These are phyloP conservation scores for Aphanomyces cochlioides DNA, from an alignment of 352 stramenopile genomes.

Conservation along the genomic window DNA sequence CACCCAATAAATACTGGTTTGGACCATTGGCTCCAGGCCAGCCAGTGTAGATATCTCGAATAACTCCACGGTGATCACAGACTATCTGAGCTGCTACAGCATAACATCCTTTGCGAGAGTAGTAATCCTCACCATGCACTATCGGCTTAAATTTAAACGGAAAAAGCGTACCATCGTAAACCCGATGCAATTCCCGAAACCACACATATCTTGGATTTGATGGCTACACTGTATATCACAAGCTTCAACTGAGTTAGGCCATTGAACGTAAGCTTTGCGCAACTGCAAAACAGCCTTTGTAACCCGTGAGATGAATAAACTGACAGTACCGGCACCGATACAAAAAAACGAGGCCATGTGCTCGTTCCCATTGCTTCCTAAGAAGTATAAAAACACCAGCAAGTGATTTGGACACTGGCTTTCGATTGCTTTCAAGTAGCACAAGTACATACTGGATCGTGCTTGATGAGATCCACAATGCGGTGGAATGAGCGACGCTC, in stretches of 20 bases:
- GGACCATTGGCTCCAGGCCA: slow-evolving; percentile 33
- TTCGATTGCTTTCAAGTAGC: background rate
- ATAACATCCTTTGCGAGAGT: slow-evolving; percentile 34
- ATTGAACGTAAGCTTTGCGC: background rate
- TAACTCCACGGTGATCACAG: slow-evolving; percentile 33
- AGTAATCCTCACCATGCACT: slow-evolving; percentile 38
- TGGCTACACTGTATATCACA: background rate
- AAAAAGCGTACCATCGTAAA: slow-evolving; percentile 36
- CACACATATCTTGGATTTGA: slow-evolving; percentile 23
- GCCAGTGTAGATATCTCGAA: slow-evolving; percentile 32
- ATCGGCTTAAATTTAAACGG: slow-evolving; percentile 32
- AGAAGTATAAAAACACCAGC: slow-evolving; percentile 2
- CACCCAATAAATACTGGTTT: slow-evolving; percentile 35
- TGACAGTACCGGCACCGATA: slow-evolving; percentile 2
- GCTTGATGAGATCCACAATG: background rate
- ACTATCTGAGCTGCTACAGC: slow-evolving; percentile 31
- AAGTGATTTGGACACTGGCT: background rate
- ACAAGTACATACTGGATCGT: too few relatives aligned
- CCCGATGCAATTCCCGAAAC: slow-evolving; percentile 35
- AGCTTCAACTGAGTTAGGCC: background rate
- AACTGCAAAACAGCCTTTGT: background rate
- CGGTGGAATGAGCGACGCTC: slow-evolving; percentile 2
- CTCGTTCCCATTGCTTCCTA: slow-evolving; percentile 7
- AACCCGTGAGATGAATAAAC: slow-evolving; percentile 1
- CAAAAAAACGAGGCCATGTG: slow-evolving; percentile 4